These are phyloP conservation scores for Xylariaceae sp. DNA, from an alignment of 2,329 filamentous ascomycete species.

Conservation along the genomic window DNA sequence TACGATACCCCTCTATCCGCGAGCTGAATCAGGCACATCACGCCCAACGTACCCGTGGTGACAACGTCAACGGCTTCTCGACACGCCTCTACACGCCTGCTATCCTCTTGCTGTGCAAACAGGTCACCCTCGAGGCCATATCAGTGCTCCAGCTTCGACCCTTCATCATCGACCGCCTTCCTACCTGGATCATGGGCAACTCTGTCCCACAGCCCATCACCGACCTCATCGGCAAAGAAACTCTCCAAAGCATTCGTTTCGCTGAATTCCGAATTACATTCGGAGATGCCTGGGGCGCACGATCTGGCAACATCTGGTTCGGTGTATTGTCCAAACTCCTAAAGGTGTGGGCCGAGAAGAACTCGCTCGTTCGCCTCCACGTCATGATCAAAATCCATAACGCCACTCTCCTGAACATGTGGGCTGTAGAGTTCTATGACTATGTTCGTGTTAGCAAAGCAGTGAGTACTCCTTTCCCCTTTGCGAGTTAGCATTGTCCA, in stretches of 20 bases:
- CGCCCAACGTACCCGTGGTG: slow-evolving; percentile 12
- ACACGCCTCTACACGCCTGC: slow-evolving; percentile 26
- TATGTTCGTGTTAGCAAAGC: slow-evolving; percentile 20
- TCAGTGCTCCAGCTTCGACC: slow-evolving; percentile 22
- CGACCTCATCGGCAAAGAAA: slow-evolving; percentile 27
- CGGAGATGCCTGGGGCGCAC: slow-evolving; percentile 24
- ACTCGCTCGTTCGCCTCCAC: slow-evolving; percentile 26
- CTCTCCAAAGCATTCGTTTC: slow-evolving; percentile 30
- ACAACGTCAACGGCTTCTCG: slow-evolving; percentile 2
- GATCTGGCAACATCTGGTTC: slow-evolving; percentile 27
- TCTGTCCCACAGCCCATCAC: slow-evolving; percentile 23
- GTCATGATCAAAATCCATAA: slow-evolving; percentile 31
- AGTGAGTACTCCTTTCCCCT: slow-evolving; percentile 12
- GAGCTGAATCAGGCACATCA: slow-evolving; percentile 32
- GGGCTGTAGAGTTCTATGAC: slow-evolving; percentile 20
- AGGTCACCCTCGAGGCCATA: slow-evolving; percentile 32
- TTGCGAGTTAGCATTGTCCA: not conserved
- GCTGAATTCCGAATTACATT: slow-evolving; percentile 31
- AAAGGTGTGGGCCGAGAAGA: slow-evolving; percentile 23
- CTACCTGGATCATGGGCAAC: slow-evolving; percentile 31
- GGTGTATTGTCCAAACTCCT: slow-evolving; percentile 26
- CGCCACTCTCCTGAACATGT: slow-evolving; percentile 15
- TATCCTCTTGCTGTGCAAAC: slow-evolving; percentile 34
- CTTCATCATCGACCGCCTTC: slow-evolving; percentile 34
- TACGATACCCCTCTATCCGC: slow-evolving; percentile 27